Evolutionary conservation across 176 grass and related monocot genomes (phyloP).

Genomic region (Saccharum officinarum): DNA sequence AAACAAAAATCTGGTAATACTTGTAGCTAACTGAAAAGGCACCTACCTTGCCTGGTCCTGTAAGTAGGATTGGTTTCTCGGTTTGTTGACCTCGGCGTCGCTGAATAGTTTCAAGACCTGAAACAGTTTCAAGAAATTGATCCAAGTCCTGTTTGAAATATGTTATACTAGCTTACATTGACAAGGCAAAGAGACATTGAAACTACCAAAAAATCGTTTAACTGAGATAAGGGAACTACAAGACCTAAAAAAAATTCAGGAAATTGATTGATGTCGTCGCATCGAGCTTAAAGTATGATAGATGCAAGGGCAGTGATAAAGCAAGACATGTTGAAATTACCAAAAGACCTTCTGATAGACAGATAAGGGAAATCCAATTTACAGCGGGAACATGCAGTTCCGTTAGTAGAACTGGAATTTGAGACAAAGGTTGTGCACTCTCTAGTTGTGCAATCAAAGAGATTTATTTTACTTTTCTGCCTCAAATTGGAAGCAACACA

Average conservation of each 20-base stretch:
- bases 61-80: constrained; percentile 80
- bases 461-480: background rate
- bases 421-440: background rate
- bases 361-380: background rate
- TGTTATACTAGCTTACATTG: background rate
- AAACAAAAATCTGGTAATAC: background rate
- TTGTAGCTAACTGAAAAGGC: background rate
- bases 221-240: background rate
- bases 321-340: background rate
- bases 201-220: background rate
- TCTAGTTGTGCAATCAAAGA: background rate
- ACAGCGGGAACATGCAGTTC: background rate
- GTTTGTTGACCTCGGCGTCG: constrained; percentile 69
- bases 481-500: background rate
- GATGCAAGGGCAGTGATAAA: background rate
- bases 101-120: constrained; percentile 76
- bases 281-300: background rate
- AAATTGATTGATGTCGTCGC: background rate
- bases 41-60: constrained; percentile 87
- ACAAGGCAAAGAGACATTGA: background rate
- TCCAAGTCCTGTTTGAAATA: background rate
- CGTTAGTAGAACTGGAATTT: background rate
- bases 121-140: constrained; percentile 10
- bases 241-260: background rate
- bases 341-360: background rate